Evolutionary conservation across 208 protist species (phyloP).

Genomic region (Angomonas ambiguus): DNA sequence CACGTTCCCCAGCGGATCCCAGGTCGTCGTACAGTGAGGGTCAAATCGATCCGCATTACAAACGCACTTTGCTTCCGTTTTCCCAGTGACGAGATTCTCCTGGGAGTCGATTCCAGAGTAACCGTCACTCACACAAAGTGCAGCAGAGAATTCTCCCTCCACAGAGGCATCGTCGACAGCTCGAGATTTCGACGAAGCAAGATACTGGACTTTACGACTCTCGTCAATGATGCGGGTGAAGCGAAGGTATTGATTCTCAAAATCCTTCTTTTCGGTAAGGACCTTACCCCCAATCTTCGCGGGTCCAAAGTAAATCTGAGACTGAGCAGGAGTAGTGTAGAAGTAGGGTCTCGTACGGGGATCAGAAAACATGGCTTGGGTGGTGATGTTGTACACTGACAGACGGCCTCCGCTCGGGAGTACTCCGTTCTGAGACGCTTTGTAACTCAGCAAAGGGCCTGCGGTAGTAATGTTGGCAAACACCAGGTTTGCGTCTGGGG

Average conservation of each 20-base stretch:
- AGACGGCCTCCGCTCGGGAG: background rate
- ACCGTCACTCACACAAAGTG: background rate
- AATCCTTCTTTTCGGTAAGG: background rate
- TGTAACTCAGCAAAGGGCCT: background rate
- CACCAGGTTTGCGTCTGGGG: background rate
- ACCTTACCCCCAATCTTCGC: background rate
- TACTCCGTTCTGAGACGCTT: background rate
- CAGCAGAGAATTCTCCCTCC: background rate
- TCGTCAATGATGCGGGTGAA: background rate
- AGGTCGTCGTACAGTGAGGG: background rate
- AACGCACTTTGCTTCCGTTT: background rate
- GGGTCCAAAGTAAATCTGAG: background rate
- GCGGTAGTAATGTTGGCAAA: no score
- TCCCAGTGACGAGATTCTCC: background rate
- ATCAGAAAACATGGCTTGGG: background rate
- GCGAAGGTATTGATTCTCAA: no score
- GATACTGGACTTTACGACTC: background rate
- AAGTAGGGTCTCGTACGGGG: background rate
- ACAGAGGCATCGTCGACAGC: background rate
- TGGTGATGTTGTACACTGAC: background rate
- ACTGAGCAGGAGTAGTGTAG: background rate
- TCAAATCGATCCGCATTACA: background rate
- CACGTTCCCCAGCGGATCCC: background rate
- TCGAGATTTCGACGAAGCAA: background rate
- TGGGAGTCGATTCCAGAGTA: background rate